A percentile compares a stretch with the other conserved stretches of the same genome.
These are phyloP conservation scores for Ustilago nuda DNA, from an alignment of 1,284 basidiomycete genomes.

Conservation along the genomic window DNA sequence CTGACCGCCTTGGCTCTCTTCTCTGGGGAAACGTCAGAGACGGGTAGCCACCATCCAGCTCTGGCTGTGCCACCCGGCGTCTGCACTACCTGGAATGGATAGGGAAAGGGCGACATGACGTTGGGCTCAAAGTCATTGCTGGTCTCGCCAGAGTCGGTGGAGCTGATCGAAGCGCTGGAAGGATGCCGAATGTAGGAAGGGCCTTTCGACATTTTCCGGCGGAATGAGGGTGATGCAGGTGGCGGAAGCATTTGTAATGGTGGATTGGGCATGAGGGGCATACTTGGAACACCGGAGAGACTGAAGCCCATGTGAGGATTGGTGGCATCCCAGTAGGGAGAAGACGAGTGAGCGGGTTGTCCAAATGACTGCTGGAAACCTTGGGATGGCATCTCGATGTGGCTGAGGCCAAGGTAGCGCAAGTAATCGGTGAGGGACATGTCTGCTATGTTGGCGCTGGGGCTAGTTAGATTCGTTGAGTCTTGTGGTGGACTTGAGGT, in stretches of 20 bases:
- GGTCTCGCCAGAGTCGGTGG: constrained; percentile 18
- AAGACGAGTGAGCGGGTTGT: constrained; percentile 6
- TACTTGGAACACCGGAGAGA: constrained; percentile 60
- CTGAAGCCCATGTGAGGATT: constrained; percentile 50
- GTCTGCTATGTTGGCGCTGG: constrained; percentile 5
- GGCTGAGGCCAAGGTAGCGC: constrained; percentile 49
- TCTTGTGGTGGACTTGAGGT: neutral
- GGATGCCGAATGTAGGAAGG: constrained; percentile 14
- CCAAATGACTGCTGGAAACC: constrained; percentile 52
- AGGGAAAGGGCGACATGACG: constrained; percentile 53
- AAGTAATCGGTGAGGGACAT: constrained; percentile 47
- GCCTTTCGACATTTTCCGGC: constrained; percentile 18
- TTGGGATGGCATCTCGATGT: constrained; percentile 49
- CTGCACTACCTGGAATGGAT: constrained; percentile 62
- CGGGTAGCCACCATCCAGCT: constrained; percentile 62
- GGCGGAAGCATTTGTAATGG: constrained; percentile 62
- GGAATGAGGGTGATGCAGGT: constrained; percentile 47
- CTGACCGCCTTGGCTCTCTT: constrained; percentile 38
- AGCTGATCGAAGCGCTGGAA: constrained; percentile 30
- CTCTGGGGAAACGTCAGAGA: constrained; percentile 44
- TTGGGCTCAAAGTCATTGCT: constrained; percentile 46
- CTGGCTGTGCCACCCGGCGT: constrained; percentile 60
- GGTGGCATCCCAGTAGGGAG: constrained; percentile 41
- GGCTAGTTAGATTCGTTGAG: neutral
- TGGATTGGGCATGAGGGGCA: constrained; percentile 60